phyloP scores from a whole-genome alignment of 2,329 filamentous ascomycete genomes.

The Nemania sp. region DNA sequence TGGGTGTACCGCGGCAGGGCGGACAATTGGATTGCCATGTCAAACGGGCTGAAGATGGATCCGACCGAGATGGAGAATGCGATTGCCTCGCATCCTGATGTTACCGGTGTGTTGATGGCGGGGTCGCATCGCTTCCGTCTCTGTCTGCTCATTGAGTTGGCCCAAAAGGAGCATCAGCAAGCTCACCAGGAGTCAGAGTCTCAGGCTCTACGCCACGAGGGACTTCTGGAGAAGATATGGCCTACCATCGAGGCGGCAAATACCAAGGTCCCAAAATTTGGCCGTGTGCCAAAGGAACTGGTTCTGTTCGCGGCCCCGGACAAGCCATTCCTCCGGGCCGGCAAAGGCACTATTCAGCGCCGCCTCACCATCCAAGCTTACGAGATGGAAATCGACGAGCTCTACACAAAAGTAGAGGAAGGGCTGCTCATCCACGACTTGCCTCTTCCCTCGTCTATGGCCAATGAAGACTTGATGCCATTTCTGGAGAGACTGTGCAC shows the following conservation, averaged over 20 bases:
- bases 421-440: slow-evolving; percentile 26
- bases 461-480: slow-evolving; percentile 13
- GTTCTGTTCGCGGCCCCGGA: slow-evolving; percentile 16
- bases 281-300: slow-evolving; percentile 46
- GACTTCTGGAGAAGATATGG: slow-evolving; percentile 20
- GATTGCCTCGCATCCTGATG: slow-evolving; percentile 35
- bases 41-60: slow-evolving; percentile 45
- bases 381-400: slow-evolving; percentile 25
- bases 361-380: slow-evolving; percentile 6
- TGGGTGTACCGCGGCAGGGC: slow-evolving; percentile 46
- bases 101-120: slow-evolving; percentile 19
- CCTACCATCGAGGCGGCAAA: slow-evolving; percentile 21
- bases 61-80: slow-evolving; percentile 47
- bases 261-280: slow-evolving; percentile 37
- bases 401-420: slow-evolving; percentile 30
- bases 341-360: slow-evolving; percentile 27
- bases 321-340: slow-evolving; percentile 23
- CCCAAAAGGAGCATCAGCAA: no score
- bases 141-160: slow-evolving; percentile 24
- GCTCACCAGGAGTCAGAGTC: no score
- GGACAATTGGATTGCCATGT: slow-evolving; percentile 48
- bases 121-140: slow-evolving; percentile 20
- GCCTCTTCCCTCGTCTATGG: slow-evolving; percentile 15
- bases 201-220: neutral
- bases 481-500: neutral